A percentile compares a stretch with the other conserved stretches of the same genome.
Evolutionary conservation across 495 filamentous ascomycete species (phyloP).

Genomic region (Talaromyces adpressus): DNA sequence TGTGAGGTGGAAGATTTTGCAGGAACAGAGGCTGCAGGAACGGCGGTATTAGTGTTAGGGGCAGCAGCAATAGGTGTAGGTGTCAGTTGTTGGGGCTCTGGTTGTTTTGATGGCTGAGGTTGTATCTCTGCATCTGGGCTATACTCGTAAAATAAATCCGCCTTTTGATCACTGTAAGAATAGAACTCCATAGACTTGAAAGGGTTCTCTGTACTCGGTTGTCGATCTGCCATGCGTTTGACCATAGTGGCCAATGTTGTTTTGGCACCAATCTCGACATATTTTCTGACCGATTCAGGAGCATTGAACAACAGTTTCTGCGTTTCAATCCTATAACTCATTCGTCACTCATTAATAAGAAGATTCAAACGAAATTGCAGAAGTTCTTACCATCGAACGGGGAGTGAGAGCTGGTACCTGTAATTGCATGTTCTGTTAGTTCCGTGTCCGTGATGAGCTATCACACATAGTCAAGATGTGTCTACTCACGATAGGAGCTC

Average conservation of each 20-base stretch:
- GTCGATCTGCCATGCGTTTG: not conserved
- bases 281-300: not conserved
- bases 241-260: not conserved
- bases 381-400: not conserved
- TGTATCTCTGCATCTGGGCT: not conserved
- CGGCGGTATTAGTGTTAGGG: not conserved
- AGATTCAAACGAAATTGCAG: too few species aligned
- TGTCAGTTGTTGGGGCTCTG: not conserved
- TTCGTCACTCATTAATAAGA: not conserved
- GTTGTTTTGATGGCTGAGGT: not conserved
- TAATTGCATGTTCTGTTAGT: not conserved
- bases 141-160: not conserved
- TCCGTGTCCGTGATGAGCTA: not conserved
- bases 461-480: not conserved
- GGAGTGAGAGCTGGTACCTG: not conserved
- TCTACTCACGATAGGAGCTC: slow-evolving; percentile 19
- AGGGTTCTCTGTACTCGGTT: not conserved
- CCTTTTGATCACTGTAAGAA: not conserved
- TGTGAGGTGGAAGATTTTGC: not conserved
- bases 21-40: not conserved
- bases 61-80: not conserved
- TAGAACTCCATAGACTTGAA: not conserved
- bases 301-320: not conserved
- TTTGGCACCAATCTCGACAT: not conserved
- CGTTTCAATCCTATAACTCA: not conserved